Conservation (phyloP, 73 alveolate species). For the Diophrys sp. region DNA sequence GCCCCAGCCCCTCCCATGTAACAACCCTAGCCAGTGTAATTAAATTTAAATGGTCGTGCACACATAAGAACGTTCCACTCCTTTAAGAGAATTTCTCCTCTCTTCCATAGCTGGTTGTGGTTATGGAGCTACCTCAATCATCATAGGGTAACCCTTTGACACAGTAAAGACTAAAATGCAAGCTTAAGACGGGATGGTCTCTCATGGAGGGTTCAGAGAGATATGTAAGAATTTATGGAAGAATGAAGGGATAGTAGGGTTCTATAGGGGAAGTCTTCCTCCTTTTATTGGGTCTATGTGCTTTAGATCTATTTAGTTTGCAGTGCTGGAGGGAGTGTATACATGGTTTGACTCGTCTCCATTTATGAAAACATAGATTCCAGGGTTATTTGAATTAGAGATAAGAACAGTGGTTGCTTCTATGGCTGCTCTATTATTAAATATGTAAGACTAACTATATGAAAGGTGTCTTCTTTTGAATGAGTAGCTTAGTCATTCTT, state of each 20-base stretch:
- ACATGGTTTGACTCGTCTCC: conserved; percentile 21
- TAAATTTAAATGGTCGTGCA: conserved; percentile 16
- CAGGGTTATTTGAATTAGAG: conserved; percentile 31
- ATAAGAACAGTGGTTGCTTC: conserved; percentile 56
- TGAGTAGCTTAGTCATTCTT: too few species aligned
- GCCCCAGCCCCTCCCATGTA: background rate
- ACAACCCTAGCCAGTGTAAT: background rate
- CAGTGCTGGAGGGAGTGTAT: conserved; percentile 44
- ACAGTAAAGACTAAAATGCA: conserved; percentile 69
- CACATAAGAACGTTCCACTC: conserved; percentile 30
- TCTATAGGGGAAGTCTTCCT: conserved; percentile 48
- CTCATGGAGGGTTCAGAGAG: conserved; percentile 22
- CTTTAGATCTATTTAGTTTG: conserved; percentile 43
- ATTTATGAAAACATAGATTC: conserved; percentile 12
- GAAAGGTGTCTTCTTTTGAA: too few species aligned
- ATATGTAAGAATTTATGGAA: conserved; percentile 3
- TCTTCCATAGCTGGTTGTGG: conserved; percentile 53
- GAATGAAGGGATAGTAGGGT: conserved; percentile 34
- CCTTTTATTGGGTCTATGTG: conserved; percentile 54
- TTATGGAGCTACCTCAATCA: conserved; percentile 66
- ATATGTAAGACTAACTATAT: too few species aligned
- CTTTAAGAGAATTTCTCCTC: conserved; percentile 23
- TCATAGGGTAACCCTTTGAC: conserved; percentile 81
- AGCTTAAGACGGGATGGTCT: conserved; percentile 30
- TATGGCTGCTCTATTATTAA: conserved; percentile 51